These are phyloP conservation scores for Bryoglossum gracile DNA, from an alignment of 495 filamentous ascomycete genomes.

Conservation along the genomic window DNA sequence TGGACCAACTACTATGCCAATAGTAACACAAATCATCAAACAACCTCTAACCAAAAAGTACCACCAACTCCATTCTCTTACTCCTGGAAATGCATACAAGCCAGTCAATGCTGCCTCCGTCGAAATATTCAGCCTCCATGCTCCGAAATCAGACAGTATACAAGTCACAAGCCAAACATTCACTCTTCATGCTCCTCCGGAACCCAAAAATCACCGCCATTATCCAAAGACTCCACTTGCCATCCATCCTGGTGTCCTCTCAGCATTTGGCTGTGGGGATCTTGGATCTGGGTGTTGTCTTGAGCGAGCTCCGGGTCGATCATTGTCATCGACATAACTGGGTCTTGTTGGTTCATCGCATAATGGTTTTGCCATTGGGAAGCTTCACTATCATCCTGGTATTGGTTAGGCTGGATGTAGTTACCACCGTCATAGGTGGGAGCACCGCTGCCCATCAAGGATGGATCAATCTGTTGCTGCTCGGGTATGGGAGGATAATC, in stretches of 20 bases:
- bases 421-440: neutral
- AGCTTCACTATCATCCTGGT: neutral
- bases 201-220: slow-evolving; percentile 26
- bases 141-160: too few relatives aligned
- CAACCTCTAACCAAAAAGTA: too few relatives aligned
- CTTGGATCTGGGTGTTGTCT: slow-evolving; percentile 17
- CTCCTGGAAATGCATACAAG: slow-evolving; percentile 3
- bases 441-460: slow-evolving; percentile 12
- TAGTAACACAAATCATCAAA: neutral
- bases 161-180: too few relatives aligned
- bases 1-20: too few relatives aligned
- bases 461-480: slow-evolving; percentile 23
- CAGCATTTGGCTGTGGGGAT: slow-evolving; percentile 29
- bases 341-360: slow-evolving; percentile 2
- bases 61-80: slow-evolving; percentile 6
- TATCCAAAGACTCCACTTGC: slow-evolving; percentile 26
- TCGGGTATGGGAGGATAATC: slow-evolving; percentile 7
- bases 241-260: slow-evolving; percentile 30
- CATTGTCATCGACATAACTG: slow-evolving; percentile 8
- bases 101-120: too few relatives aligned
- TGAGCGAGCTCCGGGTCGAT: slow-evolving; percentile 12
- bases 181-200: slow-evolving; percentile 5
- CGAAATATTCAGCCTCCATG: too few relatives aligned
- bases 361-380: slow-evolving; percentile 13
- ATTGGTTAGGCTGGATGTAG: neutral